These are phyloP conservation scores for peach (Prunus persica) DNA, from an alignment of 306 rosid genomes.

Conservation along the genomic window DNA sequence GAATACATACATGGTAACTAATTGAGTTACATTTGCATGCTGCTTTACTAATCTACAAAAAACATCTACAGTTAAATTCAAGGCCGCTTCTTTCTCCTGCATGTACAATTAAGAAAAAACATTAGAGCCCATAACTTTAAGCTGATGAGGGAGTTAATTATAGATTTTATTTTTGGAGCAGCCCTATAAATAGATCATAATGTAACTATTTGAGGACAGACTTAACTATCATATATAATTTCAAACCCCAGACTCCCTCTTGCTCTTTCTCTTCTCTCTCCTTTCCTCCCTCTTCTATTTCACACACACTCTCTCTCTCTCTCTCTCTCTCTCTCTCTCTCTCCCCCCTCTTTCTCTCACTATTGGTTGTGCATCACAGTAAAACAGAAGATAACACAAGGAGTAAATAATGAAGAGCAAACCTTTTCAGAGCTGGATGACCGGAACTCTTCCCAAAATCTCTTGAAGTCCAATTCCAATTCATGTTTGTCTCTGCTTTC, in stretches of 20 bases:
- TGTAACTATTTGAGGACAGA: neutral
- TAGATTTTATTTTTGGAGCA: neutral
- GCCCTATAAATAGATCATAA: neutral
- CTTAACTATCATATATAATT: neutral
- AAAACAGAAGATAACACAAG: conserved; percentile 3
- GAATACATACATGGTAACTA: conserved; percentile 79
- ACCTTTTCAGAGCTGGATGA: conserved; percentile 99
- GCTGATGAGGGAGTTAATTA: neutral
- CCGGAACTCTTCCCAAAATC: conserved; percentile 98
- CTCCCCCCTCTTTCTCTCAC: neutral
- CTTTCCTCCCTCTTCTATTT: neutral
- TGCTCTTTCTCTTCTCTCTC: neutral
- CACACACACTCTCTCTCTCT: neutral
- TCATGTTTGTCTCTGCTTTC: conserved; percentile 88
- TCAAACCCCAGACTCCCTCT: neutral
- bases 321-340: neutral
- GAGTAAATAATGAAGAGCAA: conserved; percentile 29
- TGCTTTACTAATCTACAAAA: conserved; percentile 99
- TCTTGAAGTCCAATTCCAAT: conserved; percentile 99
- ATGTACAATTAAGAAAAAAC: conserved; percentile 10
- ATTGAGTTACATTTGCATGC: conserved; percentile 82
- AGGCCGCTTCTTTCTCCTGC: conserved; percentile 99
- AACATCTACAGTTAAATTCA: conserved; percentile 83
- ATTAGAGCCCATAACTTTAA: conserved; percentile 20
- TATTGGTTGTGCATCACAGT: neutral